Evolutionary conservation across 2,329 filamentous ascomycete genomes (phyloP), one percentile per base, ranked within the genome.

Genomic region (Cryphonectria parasitica): DNA sequence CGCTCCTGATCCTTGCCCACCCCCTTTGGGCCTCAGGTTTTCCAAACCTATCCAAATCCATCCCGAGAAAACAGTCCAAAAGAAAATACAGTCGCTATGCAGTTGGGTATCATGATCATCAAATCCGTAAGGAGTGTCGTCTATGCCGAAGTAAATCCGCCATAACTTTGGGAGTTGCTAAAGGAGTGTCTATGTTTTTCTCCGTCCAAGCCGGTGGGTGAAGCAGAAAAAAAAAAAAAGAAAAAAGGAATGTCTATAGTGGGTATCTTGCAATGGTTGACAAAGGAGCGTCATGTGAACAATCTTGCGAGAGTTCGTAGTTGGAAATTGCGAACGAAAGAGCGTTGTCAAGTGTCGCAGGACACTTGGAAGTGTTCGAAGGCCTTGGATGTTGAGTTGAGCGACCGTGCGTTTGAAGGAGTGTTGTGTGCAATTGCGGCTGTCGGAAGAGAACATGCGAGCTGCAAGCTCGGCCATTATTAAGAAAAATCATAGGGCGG

Each of bases 71-170:
- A 60, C 54, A 69, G 52, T 69, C 56, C 58, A 69, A 64, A 64
- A 75, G 34, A 36, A 39, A 39, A 75, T 83, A 83, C 82, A 85
- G 83, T 83, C 84, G 85, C 85, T 86, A 87, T 87, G 85, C 85
- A 86, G 80, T 84, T 83, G 83, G 82, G 82, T 81, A 82, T 82
- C 79, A 79, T 82, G 76, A 78, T 79, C 79, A 77, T 79, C 75
- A 73, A 77, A 73, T 80, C 78, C 79, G 78, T 80, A 84, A 83
- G 82, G 83, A 85, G 80, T 80, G 82, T 81, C 71, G 76, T 81
- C 79, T 82, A 83, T 83, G 77, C 75, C 76, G 77, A 77, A 74
- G 74, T 73, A 66, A 67, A 72, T 77, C 66, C 76, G 77, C 82
- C 78, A 79, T 82, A 75, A 79, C 74, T 74, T 70, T 79, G 77